Conservation (phyloP, 1,284 basidiomycete species). For the Tilletia indica region DNA sequence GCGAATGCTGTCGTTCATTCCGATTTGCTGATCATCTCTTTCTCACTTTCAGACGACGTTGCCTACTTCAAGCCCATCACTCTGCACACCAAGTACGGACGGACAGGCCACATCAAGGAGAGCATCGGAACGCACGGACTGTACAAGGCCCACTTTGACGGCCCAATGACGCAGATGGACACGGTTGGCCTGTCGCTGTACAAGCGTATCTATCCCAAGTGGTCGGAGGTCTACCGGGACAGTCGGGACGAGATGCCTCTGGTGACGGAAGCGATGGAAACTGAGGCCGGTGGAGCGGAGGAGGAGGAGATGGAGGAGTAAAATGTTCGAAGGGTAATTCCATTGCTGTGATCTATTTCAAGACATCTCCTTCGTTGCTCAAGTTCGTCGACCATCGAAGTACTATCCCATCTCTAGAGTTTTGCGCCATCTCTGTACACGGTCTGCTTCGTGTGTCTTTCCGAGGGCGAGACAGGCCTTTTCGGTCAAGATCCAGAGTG, state of each 20-base stretch:
- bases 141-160: slow-evolving; percentile 92
- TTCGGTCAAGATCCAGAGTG: background rate
- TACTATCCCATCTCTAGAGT: background rate
- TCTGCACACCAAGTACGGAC: slow-evolving; percentile 86
- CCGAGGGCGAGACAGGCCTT: background rate
- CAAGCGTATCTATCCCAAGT: slow-evolving; percentile 85
- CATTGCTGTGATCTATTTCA: too few relatives aligned
- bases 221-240: slow-evolving; percentile 56
- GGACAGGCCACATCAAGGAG: slow-evolving; percentile 83
- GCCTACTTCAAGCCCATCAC: slow-evolving; percentile 91
- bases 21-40: slow-evolving; percentile 20
- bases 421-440: slow-evolving; percentile 1
- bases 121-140: slow-evolving; percentile 97
- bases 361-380: background rate
- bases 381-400: too few relatives aligned
- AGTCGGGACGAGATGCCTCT: slow-evolving; percentile 28
- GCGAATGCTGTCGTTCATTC: slow-evolving; percentile 13
- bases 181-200: slow-evolving; percentile 87
- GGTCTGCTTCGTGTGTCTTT: background rate
- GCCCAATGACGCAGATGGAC: slow-evolving; percentile 92
- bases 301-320: background rate
- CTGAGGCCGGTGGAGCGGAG: background rate
- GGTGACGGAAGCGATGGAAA: background rate
- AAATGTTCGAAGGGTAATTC: too few relatives aligned
- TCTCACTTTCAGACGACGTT: slow-evolving; percentile 69